phyloP scores from a whole-genome alignment of 192 early-diverging fungal genomes.

The Linnemannia zychae region DNA sequence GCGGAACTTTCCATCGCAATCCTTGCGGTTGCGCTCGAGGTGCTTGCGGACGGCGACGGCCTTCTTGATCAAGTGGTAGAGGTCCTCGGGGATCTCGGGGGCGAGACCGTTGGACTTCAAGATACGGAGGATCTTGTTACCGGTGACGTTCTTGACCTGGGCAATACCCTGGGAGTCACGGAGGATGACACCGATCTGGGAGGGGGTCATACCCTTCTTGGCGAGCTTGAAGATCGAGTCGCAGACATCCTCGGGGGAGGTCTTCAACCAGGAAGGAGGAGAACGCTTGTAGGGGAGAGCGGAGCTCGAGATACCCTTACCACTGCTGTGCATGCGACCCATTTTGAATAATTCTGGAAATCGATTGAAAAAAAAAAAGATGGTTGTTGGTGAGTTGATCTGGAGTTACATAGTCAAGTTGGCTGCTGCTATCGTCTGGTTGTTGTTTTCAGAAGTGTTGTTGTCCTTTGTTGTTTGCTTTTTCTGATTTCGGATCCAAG shows the following conservation, averaged over 20 bases:
- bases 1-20: slow-evolving; percentile 98
- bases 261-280: slow-evolving; percentile 98
- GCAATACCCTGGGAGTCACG: slow-evolving; percentile 98
- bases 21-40: slow-evolving; percentile 99
- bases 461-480: neutral
- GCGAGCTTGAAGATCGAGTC: slow-evolving; percentile 99
- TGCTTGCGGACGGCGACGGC: slow-evolving; percentile 99
- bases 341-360: slow-evolving; percentile 68
- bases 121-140: slow-evolving; percentile 99
- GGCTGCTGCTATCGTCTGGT: neutral
- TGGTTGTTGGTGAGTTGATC: neutral
- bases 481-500: neutral
- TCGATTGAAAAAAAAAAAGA: slow-evolving; percentile 14
- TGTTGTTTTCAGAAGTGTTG: neutral
- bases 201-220: slow-evolving; percentile 99
- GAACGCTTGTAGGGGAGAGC: slow-evolving; percentile 98
- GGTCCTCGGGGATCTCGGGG: slow-evolving; percentile 98
- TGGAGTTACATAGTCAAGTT: neutral
- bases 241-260: slow-evolving; percentile 95
- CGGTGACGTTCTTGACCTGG: slow-evolving; percentile 96
- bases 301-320: slow-evolving; percentile 94
- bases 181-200: slow-evolving; percentile 98
- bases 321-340: slow-evolving; percentile 97
- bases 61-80: slow-evolving; percentile 99
- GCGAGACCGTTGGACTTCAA: slow-evolving; percentile 96